These are phyloP conservation scores for Chionographis japonica DNA, from an alignment of 106 monocot genomes.

Conservation along the genomic window DNA sequence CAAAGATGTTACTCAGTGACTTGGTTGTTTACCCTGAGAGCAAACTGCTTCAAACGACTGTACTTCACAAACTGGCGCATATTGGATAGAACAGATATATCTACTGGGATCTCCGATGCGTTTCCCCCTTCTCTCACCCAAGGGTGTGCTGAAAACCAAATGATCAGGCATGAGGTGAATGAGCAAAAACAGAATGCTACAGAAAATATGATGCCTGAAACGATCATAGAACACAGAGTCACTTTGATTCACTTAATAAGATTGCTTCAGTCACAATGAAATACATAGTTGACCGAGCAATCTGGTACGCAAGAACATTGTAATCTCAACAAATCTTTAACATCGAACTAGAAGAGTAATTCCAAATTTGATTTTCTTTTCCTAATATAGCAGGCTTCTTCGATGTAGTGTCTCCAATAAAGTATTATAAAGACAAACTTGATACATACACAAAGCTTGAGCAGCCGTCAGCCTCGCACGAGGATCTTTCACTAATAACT, in stretches of 20 bases:
- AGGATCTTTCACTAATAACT: slow-evolving; percentile 83
- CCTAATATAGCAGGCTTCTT: too few species aligned
- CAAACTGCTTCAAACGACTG: slow-evolving; percentile 89
- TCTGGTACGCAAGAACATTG: too few species aligned
- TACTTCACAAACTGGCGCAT: slow-evolving; percentile 93
- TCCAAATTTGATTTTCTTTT: too few species aligned
- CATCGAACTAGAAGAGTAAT: too few species aligned
- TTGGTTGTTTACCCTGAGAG: slow-evolving; percentile 60
- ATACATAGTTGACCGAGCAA: too few species aligned
- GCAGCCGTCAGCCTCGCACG: slow-evolving; percentile 80
- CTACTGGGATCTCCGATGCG: slow-evolving; percentile 87
- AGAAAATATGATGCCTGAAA: background rate
- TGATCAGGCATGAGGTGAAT: background rate
- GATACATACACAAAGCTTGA: slow-evolving; percentile 90
- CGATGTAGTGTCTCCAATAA: too few species aligned
- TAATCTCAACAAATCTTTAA: too few species aligned
- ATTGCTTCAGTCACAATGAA: too few species aligned
- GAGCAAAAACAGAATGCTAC: background rate
- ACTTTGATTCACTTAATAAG: too few species aligned
- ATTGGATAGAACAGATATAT: slow-evolving; percentile 82
- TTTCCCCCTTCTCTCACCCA: slow-evolving; percentile 95
- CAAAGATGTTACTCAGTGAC: background rate
- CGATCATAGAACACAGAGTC: too few species aligned
- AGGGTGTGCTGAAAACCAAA: slow-evolving; percentile 64
- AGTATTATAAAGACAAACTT: too few species aligned